Evolutionary conservation across 306 rosid genomes (phyloP).

Genomic region (Ziziphus jujuba): DNA sequence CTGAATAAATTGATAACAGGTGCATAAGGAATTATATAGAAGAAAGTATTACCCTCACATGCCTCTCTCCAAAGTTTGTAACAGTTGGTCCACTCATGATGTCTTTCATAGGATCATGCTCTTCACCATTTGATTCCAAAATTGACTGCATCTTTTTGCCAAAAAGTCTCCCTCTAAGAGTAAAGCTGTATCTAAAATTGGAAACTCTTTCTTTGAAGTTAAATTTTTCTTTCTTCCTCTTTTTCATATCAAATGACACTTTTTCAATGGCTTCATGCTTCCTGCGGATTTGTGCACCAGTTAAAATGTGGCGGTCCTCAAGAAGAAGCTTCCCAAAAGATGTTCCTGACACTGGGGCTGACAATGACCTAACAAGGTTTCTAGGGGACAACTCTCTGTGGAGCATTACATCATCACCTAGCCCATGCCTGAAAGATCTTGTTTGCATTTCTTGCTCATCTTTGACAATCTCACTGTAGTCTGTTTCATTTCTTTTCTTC

Average conservation of each 20-base stretch:
- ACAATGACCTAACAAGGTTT: constrained; percentile 84
- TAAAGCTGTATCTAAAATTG: constrained; percentile 65
- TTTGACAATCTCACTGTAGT: constrained; percentile 46
- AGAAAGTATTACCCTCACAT: constrained; percentile 49
- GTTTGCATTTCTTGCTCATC: constrained; percentile 56
- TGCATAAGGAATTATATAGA: not conserved
- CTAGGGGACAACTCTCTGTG: constrained; percentile 73
- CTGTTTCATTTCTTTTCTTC: constrained; percentile 31
- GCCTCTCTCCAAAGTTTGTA: constrained; percentile 61
- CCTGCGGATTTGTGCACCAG: constrained; percentile 87
- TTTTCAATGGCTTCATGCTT: constrained; percentile 82
- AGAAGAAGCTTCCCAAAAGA: constrained; percentile 98
- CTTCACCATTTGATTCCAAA: constrained; percentile 47
- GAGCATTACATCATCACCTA: constrained; percentile 41
- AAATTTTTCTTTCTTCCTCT: constrained; percentile 70
- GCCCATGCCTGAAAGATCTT: constrained; percentile 80
- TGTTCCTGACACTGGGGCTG: constrained; percentile 96
- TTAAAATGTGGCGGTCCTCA: constrained; percentile 85
- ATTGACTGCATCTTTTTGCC: constrained; percentile 69
- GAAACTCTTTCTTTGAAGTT: constrained; percentile 87
- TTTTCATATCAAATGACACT: constrained; percentile 42
- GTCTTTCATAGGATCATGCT: constrained; percentile 50
- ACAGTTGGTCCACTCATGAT: constrained; percentile 90
- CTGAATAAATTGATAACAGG: not conserved
- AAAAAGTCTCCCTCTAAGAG: constrained; percentile 71